Base-by-base conservation (phyloP, 805 yeast genomes). In the Teunomyces gatunensis region DNA sequence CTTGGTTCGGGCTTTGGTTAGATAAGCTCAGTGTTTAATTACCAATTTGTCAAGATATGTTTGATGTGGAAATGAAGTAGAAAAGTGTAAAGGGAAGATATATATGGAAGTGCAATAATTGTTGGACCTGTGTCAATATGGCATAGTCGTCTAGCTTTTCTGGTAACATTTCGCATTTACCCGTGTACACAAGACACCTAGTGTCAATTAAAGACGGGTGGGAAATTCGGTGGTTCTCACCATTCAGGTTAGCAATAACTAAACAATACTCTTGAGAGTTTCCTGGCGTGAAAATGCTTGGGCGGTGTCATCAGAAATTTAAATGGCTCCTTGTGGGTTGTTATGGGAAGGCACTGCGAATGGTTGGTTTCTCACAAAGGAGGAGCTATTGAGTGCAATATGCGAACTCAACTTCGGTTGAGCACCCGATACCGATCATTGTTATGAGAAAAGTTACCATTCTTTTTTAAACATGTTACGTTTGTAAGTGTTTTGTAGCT, bases 171-270 rank as follows among this genome's bases (percentile, higher is more conserved):
- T 70, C 75, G 75, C 76, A 64, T 68, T 65, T 70, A 73, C 78
- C 76, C 75, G 73, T 59, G 48, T 46, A 59, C 77, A 54, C 47
- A 64, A 61, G 61, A 61, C 54, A 50, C 23, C 13, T n/a, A 4
- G 3, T 32, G 44, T 29, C 51, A 51, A 55, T 49, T 46, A 47
- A 58, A 54, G 20, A 62, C 69, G 75, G 76, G 83, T 78, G 83
- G 83, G 83, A 78, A 78, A 78, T 78, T 78, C 83, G 83, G 83
- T 78, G 83, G 72, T 74, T 60, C 79, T 53, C 81, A 52, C 80
- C 78, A 71, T 70, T 77, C 75, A 59, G n/a, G 40, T 37, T 37
- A 37, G 40, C 40, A 42, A 23, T 21, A 32, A 30, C 35, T 29
- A 30, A 44, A 49, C 25, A 39, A 25, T 66, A 69, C 81, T 78